Base-by-base conservation (phyloP, 768 basidiomycete species). In the Pleurotus ostreatus region DNA sequence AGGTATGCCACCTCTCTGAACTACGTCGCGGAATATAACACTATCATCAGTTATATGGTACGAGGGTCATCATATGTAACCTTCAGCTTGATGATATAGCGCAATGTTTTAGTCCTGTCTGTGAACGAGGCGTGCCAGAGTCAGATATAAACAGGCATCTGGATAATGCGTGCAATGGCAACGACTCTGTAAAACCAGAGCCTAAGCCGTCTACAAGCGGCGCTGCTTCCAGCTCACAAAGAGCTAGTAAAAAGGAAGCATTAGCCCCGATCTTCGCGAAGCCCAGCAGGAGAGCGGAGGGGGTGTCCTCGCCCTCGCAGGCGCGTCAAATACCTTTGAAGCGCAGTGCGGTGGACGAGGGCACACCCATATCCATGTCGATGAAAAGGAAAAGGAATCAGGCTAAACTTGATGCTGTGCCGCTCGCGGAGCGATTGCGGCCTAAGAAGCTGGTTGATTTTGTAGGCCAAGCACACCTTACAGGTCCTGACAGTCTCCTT, bases 381-480 rank as follows among this genome's bases (percentile, higher is more conserved):
- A 11, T 49, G 9, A 53, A 53, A 20, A 53, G 26, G 16, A 41
- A n/a, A 39, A 53, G 38, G 18, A 41, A 30, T 13, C 51, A 53
- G 51, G 39, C 37, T 41, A n/a, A 53, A 59, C 61, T 72, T 30
- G 57, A 64, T 16, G 74, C 77, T 12, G 70, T 76, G 2, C 88
- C 88, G 0, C 69, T 93, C 1, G 88, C 92, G 0, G 92, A 93
- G 64, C 77, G 78, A 16, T 76, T 92, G 43, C 78, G 92, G 7
- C 92, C 92, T 2, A 75, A 71, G 11, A 68, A 67, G 3, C 70
- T 93, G 15, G 77, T 78, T 1, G 83, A 89, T 2, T 88, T 89
- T 58, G 72, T 92, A 25, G 92, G 92, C 2, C 92, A 94, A 63
- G 66, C 66, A 16, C 82, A 89, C 66, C 62, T 92, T 22, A 80